Evolutionary conservation across 176 grass and related monocot genomes (phyloP).

Genomic region (Oropetium thomaeum): DNA sequence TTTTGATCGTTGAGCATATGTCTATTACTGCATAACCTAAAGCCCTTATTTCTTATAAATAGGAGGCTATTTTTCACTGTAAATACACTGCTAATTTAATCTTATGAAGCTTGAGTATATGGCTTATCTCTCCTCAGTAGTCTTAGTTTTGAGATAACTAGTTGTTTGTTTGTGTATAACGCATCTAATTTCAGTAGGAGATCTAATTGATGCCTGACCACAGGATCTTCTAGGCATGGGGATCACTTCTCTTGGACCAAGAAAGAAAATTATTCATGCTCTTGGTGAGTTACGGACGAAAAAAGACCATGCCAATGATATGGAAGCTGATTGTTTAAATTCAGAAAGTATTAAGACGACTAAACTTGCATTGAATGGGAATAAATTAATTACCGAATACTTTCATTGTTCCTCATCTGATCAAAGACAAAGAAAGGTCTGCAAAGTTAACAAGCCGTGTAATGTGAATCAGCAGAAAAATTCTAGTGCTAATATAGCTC

Average conservation of each 20-base stretch:
- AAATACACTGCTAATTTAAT: neutral
- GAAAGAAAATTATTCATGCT: slow-evolving; percentile 78
- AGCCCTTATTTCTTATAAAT: neutral
- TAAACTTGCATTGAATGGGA: slow-evolving; percentile 51
- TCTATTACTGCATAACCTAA: neutral
- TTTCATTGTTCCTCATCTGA: slow-evolving; percentile 57
- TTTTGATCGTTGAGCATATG: neutral
- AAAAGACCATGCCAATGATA: slow-evolving; percentile 41
- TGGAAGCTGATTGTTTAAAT: slow-evolving; percentile 34
- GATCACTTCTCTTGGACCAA: slow-evolving; percentile 76
- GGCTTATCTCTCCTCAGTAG: neutral
- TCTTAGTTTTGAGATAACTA: neutral
- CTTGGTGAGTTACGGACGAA: slow-evolving; percentile 62
- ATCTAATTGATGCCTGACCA: slow-evolving; percentile 38
- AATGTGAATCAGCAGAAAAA: slow-evolving; percentile 39
- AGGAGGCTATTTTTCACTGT: neutral
- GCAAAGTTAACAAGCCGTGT: slow-evolving; percentile 32
- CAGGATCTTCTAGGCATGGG: slow-evolving; percentile 88
- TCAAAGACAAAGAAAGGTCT: slow-evolving; percentile 28
- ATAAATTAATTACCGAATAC: slow-evolving; percentile 89
- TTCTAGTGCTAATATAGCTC: slow-evolving; percentile 34
- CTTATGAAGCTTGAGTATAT: neutral
- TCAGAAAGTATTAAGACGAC: slow-evolving; percentile 38
- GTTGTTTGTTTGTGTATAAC: neutral
- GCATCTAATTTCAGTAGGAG: neutral